These are phyloP conservation scores for Phycomyces blakesleeanus DNA, from an alignment of 192 early-diverging fungal genomes.

Conservation along the genomic window DNA sequence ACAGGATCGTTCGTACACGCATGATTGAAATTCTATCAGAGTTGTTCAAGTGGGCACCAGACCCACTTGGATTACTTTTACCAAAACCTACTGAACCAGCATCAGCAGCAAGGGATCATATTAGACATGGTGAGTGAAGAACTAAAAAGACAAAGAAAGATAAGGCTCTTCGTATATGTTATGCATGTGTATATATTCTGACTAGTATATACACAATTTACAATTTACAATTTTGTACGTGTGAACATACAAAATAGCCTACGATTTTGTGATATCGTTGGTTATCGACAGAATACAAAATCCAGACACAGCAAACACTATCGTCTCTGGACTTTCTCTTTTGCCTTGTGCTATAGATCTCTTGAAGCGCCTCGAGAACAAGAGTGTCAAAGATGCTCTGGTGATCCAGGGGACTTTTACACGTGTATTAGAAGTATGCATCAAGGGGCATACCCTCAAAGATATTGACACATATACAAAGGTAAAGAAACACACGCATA, in stretches of 20 bases:
- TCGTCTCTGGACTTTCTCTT: not conserved
- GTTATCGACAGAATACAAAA: conserved; percentile 1
- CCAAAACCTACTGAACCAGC: not conserved
- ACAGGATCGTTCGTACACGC: conserved; percentile 36
- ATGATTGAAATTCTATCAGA: conserved; percentile 43
- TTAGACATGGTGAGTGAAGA: not conserved
- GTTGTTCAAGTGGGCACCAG: conserved; percentile 34
- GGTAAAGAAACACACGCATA: no score
- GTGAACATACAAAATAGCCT: conserved; percentile 5
- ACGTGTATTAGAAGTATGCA: no score
- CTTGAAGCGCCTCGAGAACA: not conserved
- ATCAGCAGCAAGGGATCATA: not conserved
- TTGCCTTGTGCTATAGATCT: not conserved
- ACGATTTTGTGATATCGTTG: not conserved
- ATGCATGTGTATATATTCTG: no score
- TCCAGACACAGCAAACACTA: not conserved
- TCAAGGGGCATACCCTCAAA: no score
- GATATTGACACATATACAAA: no score
- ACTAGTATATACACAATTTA: no score
- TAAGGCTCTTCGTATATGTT: not conserved
- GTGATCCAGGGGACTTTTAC: no score
- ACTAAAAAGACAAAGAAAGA: not conserved
- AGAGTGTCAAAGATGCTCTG: no score
- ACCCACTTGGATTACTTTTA: conserved; percentile 35
- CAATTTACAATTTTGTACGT: no score